Base-by-base conservation (phyloP, 2,329 filamentous ascomycete genomes). In the Pestalotiopsis sp. region DNA sequence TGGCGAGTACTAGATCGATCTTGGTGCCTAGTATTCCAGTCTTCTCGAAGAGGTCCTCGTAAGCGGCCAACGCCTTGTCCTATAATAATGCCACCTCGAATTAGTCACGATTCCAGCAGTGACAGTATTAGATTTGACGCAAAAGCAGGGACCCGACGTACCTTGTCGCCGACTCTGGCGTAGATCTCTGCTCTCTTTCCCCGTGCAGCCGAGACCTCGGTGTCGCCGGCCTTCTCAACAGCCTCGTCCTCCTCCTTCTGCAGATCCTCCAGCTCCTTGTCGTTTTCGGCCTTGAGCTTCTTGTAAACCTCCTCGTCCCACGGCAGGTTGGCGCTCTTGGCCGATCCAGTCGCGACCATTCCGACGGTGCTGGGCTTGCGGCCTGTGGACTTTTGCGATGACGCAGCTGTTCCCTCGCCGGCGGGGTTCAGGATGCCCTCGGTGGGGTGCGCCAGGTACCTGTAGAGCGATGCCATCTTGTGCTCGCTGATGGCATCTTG, bases 101-200 rank as follows among this genome's bases (percentile, higher is more conserved):
- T 23, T 17, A 49, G 68, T 76, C 61, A 78, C 13, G 17, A 4
- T 23, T 66, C 41, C 5, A 20, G 13, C 7, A n/a, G 61, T 36
- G 31, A 7, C 31, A 36, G 31, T 2, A 36, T 36, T 9, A 36
- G 9, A 36, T 6, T 2, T 27, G 57, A 20, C 17, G 59, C n/a
- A 27, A 4, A 14, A 62, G 17, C 27, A 39, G 31, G n/a, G 38
- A n/a, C 61, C 23, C 49, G 36, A 38, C 80, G 71, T 81, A 95
- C 94, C 91, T 98, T 98, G 84, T 99, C 96, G 75, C 95, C 95
- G 72, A 98, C 94, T 74, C 94, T 90, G 70, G 97, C 95, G 88
- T 94, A 98, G 81, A 97, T 97, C 81, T 99, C 96, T 70, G 96
- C 96, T 76, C 95, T 89, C 88, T 98, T 98, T 74, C 95, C 95